A percentile compares a stretch with the other conserved stretches of the same genome.
phyloP scores from a whole-genome alignment of 441 rosid genomes.

The Gossypium schwendimanii region DNA sequence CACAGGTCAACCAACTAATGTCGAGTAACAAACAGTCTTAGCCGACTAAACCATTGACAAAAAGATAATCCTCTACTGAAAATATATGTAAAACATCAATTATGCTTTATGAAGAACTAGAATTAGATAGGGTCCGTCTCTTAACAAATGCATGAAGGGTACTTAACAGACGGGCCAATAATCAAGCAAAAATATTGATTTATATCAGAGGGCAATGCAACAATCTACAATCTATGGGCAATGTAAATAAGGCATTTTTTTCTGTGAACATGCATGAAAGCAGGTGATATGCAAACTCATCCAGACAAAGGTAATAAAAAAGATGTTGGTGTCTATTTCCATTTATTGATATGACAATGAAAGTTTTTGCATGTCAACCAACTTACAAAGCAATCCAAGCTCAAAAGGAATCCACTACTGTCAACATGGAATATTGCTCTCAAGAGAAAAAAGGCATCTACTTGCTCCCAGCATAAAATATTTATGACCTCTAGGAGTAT shows the following conservation, averaged over 20 bases:
- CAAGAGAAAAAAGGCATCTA: neutral
- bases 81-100: neutral
- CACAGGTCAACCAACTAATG: neutral
- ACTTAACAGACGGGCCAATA: neutral
- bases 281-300: neutral
- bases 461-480: neutral
- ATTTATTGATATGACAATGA: neutral
- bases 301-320: neutral
- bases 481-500: neutral
- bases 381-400: neutral
- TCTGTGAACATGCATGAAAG: neutral
- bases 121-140: neutral
- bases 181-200: neutral
- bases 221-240: neutral
- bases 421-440: neutral
- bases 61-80: neutral
- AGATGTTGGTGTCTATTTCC: neutral
- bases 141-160: too few species aligned
- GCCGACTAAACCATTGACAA: neutral
- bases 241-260: neutral
- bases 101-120: neutral
- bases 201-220: neutral
- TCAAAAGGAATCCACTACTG: neutral
- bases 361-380: neutral
- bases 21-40: neutral